A percentile compares a stretch with the other conserved stretches of the same genome.
phyloP scores from a whole-genome alignment of 805 yeast genomes.

The Lachancea lanzarotensis region DNA sequence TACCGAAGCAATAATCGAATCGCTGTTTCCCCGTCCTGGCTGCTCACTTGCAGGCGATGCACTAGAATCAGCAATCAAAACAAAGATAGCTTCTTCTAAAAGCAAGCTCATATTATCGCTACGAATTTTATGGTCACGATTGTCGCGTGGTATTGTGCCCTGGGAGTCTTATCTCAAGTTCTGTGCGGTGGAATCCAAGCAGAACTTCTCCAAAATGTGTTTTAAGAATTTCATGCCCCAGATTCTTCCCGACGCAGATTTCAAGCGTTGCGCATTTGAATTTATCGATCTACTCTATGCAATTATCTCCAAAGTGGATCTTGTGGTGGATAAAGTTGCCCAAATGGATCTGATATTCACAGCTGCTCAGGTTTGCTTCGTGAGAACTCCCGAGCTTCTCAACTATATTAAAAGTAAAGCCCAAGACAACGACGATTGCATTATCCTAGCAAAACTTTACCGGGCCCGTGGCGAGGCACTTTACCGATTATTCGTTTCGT shows the following conservation, averaged over 20 bases:
- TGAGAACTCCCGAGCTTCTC: slow-evolving; percentile 18
- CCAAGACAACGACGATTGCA: slow-evolving; percentile 23
- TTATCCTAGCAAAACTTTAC: slow-evolving; percentile 30
- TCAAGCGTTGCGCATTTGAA: slow-evolving; percentile 34
- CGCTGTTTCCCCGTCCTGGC: slow-evolving; percentile 34
- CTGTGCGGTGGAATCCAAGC: slow-evolving; percentile 20
- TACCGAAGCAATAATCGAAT: slow-evolving; percentile 25
- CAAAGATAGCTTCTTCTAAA: slow-evolving; percentile 17
- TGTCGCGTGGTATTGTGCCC: slow-evolving; percentile 33
- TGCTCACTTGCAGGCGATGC: slow-evolving; percentile 32
- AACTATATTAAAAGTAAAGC: slow-evolving; percentile 2
- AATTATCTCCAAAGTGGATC: slow-evolving; percentile 28
- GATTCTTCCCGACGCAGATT: slow-evolving; percentile 32
- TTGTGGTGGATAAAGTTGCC: slow-evolving; percentile 25
- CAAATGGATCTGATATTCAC: slow-evolving; percentile 32
- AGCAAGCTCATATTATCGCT: slow-evolving; percentile 26
- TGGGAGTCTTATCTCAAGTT: slow-evolving; percentile 32
- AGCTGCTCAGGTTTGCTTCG: slow-evolving; percentile 35
- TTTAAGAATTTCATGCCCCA: slow-evolving; percentile 33
- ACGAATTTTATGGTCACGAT: slow-evolving; percentile 32
- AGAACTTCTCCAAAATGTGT: slow-evolving; percentile 24
- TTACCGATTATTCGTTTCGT: slow-evolving; percentile 31
- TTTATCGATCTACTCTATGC: slow-evolving; percentile 32
- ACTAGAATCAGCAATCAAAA: slow-evolving; percentile 20
- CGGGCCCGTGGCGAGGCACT: slow-evolving; percentile 32